Evolutionary conservation across 106 monocot species (phyloP).

Genomic region (Phalaenopsis equestris): DNA sequence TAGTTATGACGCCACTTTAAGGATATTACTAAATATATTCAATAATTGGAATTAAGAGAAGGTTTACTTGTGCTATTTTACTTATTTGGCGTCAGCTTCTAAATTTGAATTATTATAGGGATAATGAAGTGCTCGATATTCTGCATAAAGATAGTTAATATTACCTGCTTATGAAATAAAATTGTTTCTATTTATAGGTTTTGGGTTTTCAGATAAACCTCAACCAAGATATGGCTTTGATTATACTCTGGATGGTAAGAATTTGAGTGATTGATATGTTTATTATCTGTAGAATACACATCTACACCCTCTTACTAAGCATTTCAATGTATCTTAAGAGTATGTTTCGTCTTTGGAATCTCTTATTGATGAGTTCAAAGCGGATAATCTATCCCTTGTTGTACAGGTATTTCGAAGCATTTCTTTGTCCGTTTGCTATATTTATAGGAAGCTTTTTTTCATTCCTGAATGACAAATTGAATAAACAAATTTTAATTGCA

Average conservation of each 20-base stretch:
- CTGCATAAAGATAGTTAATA: not conserved
- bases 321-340: conserved; percentile 32
- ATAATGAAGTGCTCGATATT: not conserved
- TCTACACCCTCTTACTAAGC: not conserved
- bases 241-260: conserved; percentile 88
- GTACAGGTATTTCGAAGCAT: conserved; percentile 53
- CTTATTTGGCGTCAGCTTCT: not conserved
- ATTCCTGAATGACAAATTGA: not conserved
- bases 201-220: conserved; percentile 98
- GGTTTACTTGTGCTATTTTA: not conserved
- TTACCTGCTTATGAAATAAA: not conserved
- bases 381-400: conserved; percentile 64
- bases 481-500: conserved; percentile 19
- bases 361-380: conserved; percentile 52
- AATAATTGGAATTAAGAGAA: not conserved
- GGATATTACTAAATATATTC: not conserved
- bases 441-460: not conserved
- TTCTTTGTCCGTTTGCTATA: not conserved
- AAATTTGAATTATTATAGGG: not conserved
- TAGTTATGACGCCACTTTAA: not conserved
- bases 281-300: not conserved
- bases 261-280: not conserved
- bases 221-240: conserved; percentile 96
- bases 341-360: conserved; percentile 77
- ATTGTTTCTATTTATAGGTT: conserved; percentile 51